phyloP scores from a whole-genome alignment of 2,329 filamentous ascomycete genomes.

The Ascochyta lentis region DNA sequence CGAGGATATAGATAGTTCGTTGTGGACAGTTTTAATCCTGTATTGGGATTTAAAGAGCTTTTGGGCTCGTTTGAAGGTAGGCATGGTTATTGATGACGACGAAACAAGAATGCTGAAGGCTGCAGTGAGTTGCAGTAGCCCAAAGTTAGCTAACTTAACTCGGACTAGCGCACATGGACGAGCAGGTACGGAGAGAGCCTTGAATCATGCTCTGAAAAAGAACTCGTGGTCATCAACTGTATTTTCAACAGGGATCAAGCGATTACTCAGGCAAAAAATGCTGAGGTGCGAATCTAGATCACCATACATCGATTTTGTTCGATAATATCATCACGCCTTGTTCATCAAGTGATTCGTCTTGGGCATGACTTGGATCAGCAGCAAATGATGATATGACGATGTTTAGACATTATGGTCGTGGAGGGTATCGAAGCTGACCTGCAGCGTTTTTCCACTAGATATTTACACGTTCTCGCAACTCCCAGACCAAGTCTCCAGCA shows the following conservation, averaged over 20 bases:
- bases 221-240: not conserved
- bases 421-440: constrained; percentile 7
- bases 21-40: no score
- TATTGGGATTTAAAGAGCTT: not conserved
- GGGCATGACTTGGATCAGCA: no score
- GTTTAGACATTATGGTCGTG: not conserved
- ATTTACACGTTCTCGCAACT: not conserved
- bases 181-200: no score
- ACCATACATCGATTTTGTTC: not conserved
- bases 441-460: constrained; percentile 9
- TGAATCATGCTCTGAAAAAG: not conserved
- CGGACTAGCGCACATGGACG: not conserved
- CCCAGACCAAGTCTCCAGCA: not conserved
- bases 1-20: no score
- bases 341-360: not conserved
- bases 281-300: no score
- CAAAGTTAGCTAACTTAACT: not conserved
- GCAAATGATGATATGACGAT: not conserved
- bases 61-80: not conserved
- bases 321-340: not conserved
- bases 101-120: not conserved
- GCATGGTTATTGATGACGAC: not conserved
- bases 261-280: no score
- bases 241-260: no score
- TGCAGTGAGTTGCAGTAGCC: not conserved